phyloP scores from a whole-genome alignment of 2,329 filamentous ascomycete species.

The Diaporthe aspalathi region DNA sequence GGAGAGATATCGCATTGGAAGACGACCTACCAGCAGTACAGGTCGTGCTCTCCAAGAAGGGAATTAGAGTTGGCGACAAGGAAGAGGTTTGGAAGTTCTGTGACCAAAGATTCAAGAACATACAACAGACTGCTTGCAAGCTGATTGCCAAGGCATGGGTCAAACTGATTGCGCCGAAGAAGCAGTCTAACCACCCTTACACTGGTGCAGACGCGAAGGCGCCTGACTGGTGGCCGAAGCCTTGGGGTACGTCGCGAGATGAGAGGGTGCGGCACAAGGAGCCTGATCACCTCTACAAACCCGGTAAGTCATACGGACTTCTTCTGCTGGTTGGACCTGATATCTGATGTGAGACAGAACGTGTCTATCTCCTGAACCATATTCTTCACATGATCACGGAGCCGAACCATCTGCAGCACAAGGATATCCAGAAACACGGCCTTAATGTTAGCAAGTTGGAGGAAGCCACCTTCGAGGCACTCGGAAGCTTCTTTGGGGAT shows the following conservation, averaged over 20 bases:
- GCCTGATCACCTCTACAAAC: conserved; percentile 77
- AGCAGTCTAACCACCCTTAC: conserved; percentile 80
- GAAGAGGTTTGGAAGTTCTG: conserved; percentile 70
- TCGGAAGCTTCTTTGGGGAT: conserved; percentile 69
- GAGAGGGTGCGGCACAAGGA: conserved; percentile 75
- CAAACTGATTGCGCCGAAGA: conserved; percentile 80
- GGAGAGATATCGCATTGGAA: conserved; percentile 51
- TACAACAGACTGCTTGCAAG: conserved; percentile 79
- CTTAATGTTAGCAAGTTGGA: conserved; percentile 68
- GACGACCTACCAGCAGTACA: conserved; percentile 55
- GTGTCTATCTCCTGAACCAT: conserved; percentile 68
- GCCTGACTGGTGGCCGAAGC: conserved; percentile 75
- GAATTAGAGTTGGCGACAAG: conserved; percentile 65
- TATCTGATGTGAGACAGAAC: conserved; percentile 56
- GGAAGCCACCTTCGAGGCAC: conserved; percentile 67
- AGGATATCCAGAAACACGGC: conserved; percentile 63
- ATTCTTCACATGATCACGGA: conserved; percentile 69
- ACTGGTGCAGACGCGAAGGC: conserved; percentile 71
- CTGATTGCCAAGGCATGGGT: conserved; percentile 81
- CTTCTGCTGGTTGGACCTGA: not conserved
- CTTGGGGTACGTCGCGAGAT: conserved; percentile 61
- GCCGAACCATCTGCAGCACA: conserved; percentile 61
- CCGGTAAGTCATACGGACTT: not conserved
- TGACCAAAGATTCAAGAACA: conserved; percentile 69
- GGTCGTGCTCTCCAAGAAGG: conserved; percentile 52